Evolutionary conservation across 495 filamentous ascomycete species (phyloP), one percentile per base, ranked within the genome.

Genomic region (Penicillium atrosanguineum): DNA sequence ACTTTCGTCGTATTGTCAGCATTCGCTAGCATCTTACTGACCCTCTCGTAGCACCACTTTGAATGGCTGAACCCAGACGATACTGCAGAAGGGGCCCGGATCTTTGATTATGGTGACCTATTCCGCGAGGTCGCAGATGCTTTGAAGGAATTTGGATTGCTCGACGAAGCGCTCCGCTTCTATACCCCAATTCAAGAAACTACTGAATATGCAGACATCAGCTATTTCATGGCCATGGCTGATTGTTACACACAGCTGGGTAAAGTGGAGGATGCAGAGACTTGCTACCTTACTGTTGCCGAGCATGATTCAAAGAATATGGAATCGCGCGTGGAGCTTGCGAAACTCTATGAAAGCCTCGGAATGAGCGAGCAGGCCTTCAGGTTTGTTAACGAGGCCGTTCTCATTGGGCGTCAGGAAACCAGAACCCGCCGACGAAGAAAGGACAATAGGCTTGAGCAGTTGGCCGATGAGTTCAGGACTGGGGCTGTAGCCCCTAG

Each of bases 331-430:
- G 82, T 88, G 14, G 76, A 87, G 55, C 75, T 97, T 15, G 90
- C 87, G 8, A 88, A 85, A 57, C 81, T 96, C 62, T 95, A 90
- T 62, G 88, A 94, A 62, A 79, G 79, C 18, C 77, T 82, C 23
- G 79, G 81, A 43, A 81, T 85, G 70, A 79, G 78, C 18, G 83
- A 88, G 50, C 80, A 91, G 57, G 91, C 91, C 0, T 79, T 88
- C 51, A 81, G 86, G 36, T 83, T 85, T 36, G 83, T 89, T 46
- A 84, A 87, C 44, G 85, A 94, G 64, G 84, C 88, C 7, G 78
- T 92, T 50, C 68, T 79, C 26, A 69, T 93, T n/a, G 74, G 71
- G 19, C 67, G 74, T 44, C 69, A 73, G 48, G 71, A 78, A 50
- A 65, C 52, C 38, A 60, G 73, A 49, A 61, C 63, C 28, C 57